Base-by-base conservation (phyloP, 176 grass and related monocot species). In the Carex kokanica region DNA sequence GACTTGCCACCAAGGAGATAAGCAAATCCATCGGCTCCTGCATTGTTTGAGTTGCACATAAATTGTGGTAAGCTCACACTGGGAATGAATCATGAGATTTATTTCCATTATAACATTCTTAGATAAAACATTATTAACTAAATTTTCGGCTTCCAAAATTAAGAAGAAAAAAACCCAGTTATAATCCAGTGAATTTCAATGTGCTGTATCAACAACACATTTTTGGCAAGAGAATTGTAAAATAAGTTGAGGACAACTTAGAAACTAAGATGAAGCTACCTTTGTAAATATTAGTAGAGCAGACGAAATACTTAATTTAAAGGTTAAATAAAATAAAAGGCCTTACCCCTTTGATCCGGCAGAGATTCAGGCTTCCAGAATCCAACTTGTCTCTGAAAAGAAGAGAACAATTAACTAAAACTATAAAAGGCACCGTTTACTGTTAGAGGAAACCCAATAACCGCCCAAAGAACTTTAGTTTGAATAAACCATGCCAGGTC, bases 371-470 rank as follows among this genome's bases (percentile, higher is more conserved):
- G 78, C 85, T 92, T 97, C 92, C 88, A 91, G 84, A 97, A 92
- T 87, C 95, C 95, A 63, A 91, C 74, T 86, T 97, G 92, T 77
- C 81, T 92, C 95, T 97, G 82, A 66, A 84, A 81, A 86, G 72
- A 41, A 86, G 85, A 81, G 85, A 72, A 61, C 7, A 71, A 24
- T 53, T 21, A 53, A 16, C 21, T 29, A 74, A 7, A 86, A 16
- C 41, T n/a, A 83, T 31, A 69, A 17, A 78, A 64, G 12, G 38
- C 40, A 82, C 31, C 8, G 17, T 82, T 66, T 82, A 43, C 21
- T 64, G 17, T 65, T 67, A 18, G 43, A 53, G 12, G 32, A 80
- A 77, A 24, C 59, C 59, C 20, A 61, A 21, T 61, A 61, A 1
- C 59, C n/a, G 24, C 59, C 14, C 15, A 83, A 60, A 84, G 20